Evolutionary conservation across 345 rosid genomes (phyloP), one percentile per base, ranked within the genome.

Genomic region (Ricinus communis): DNA sequence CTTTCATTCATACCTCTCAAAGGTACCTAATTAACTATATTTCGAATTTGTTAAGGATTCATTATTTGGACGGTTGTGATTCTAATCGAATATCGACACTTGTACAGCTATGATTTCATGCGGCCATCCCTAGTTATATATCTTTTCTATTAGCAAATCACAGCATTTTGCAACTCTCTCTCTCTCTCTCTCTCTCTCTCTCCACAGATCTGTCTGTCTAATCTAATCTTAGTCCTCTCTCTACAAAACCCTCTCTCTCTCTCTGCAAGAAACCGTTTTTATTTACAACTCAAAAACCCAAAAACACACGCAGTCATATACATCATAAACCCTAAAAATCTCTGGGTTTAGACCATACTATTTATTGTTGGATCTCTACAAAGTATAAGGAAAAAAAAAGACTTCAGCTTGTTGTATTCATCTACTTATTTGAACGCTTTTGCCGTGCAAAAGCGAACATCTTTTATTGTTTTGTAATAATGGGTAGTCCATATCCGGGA

Each of bases 401-500:
- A 49, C 30, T 7, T 5, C 1, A 19, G 21, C 56, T 52, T 19
- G 22, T 18, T 52, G 56, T 52, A 8, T 22, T 65, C 71, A 69
- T 82, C 63, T 70, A 65, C 10, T 62, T n/a, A n/a, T n/a, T n/a
- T n/a, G n/a, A n/a, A n/a, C n/a, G n/a, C n/a, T n/a, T n/a, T n/a
- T n/a, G n/a, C n/a, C 12, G 51, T n/a, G 63, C 60, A 66, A 69
- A 43, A 66, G 54, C 60, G 7, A 38, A 33, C 38, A 33, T 33
- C 8, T 46, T 21, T 8, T 33, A 21, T 28, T n/a, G 7, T 18
- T 33, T 36, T 19, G 47, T 43, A 68, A 68, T 8, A 66, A 91
- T 91, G 97, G 88, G 90, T 41, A 54, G 82, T 82, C 61, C 90
- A 50, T 90, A 83, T 62, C 85, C 90, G 40, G 91, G 84, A 62